Evolutionary conservation across 108 stramenopile genomes (phyloP), one percentile per base, ranked within the genome.

Genomic region (Parmales sp.): DNA sequence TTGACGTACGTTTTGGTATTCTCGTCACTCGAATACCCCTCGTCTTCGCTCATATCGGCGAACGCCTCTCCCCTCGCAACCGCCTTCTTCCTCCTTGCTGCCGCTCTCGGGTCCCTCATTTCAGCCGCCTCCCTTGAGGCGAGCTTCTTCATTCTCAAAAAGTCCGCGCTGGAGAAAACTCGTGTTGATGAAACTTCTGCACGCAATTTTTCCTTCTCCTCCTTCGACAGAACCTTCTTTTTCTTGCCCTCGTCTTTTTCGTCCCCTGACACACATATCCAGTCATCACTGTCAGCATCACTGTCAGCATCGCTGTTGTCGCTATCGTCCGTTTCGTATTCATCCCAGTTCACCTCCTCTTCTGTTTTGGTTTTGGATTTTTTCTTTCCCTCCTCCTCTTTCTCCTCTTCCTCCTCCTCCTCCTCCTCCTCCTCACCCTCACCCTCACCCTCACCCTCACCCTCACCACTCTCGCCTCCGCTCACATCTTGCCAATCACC

Each of bases 71-170:
- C 90, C 45, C 68, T 78, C 18, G 90, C 87, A 26, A 77, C 80
- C 36, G 78, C 82, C 37, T 88, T 77, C 72, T 89, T 92, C 45
- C 86, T 65, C 26, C 84, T 79, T 37, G 90, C 88, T 11, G 86
- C 86, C 41, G 86, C 78, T 34, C 90, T 77, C 5, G 89, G 93
- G 72, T 91, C 89, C 23, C 84, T 69, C 19, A 74, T 79, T 34
- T 78, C 78, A 22, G 81, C 77, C 51, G 85, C 77, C 71, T 89
- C 86, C n/a, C 88, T 73, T 49, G 86, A 88, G 8, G 89, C 88
- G 64, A 94, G 80, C 76, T 91, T 90, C 37, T 85, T 76, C 84
- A 95, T 93, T 72, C 82, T 88, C 13, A 71, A 84, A 69, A 93
- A 92, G 37, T 95, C 95, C 28, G 80, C 74, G 45, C 77, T 76